Base-by-base conservation (phyloP, 768 basidiomycete species). In the Sutorius australiensis region DNA sequence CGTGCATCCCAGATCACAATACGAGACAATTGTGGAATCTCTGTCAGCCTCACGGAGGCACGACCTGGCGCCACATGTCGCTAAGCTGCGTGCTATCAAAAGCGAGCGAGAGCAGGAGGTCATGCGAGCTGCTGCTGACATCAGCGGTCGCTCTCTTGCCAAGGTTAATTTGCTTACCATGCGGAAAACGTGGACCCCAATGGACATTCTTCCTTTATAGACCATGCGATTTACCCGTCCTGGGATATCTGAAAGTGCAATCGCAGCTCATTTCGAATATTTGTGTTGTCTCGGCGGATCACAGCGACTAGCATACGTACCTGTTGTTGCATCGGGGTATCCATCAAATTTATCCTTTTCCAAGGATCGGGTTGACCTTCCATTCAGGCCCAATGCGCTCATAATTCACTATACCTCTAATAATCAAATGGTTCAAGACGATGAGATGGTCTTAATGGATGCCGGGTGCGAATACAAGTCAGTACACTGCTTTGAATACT, bases 401-500 rank as follows among this genome's bases (percentile, higher is more conserved):
- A 86, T 90, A 38, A 93, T 99, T 55, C 97, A 99, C 63, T 98
- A 98, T 66, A 95, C 93, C 0, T 79, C 86, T 16, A 98, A 98
- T 68, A 86, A 95, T 66, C 89, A 90, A 52, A 61, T 88, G 17
- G 70, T 95, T 9, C 74, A 77, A 37, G 71, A 82, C 1, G 82
- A 77, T 17, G 94, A 98, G 60, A 74, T 92, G 59, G 75, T 97
- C 14, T 77, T 97, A 12, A 81, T 98, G 48, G 94, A 98, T 57
- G 94, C 93, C 2, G 94, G 92, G 40, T 94, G 93, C 63, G 93
- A 95, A 77, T 89, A 83, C 73, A 88, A 92, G 91, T 92, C 48
- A 50, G 81, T 66, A 38, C 39, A 54, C 56, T 37, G 5, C 21
- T 44, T 27, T 10, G 34, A 46, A 49, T 40, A 30, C 33, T 47